Evolutionary conservation across 176 grass and related monocot species (phyloP).

Genomic region (Oryza glumipatula): DNA sequence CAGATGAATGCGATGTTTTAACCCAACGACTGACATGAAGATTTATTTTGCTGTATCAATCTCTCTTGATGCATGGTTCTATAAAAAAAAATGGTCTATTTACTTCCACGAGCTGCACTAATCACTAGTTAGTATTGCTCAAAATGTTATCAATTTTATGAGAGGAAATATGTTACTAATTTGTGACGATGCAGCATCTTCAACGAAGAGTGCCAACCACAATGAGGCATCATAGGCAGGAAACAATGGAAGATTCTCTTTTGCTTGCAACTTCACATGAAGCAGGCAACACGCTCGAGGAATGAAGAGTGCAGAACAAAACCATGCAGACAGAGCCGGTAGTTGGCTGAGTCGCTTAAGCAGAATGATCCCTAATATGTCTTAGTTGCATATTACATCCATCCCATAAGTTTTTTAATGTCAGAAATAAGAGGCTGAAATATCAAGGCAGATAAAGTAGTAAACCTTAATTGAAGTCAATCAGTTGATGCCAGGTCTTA

Average conservation of each 20-base stretch:
- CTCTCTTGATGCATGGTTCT: background rate
- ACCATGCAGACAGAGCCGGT: constrained; percentile 64
- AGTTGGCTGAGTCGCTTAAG: constrained; percentile 72
- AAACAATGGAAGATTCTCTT: constrained; percentile 39
- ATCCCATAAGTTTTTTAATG: constrained; percentile 43
- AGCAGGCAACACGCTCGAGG: constrained; percentile 49
- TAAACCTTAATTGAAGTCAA: constrained; percentile 93
- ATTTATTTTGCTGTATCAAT: constrained; percentile 28
- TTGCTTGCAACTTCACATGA: constrained; percentile 46
- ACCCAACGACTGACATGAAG: constrained; percentile 18
- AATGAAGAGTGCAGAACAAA: constrained; percentile 77
- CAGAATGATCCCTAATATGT: constrained; percentile 80
- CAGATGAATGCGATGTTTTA: constrained; percentile 37
- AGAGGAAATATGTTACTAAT: constrained; percentile 50
- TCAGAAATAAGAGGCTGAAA: constrained; percentile 43
- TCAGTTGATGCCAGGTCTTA: constrained; percentile 60
- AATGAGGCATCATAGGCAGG: constrained; percentile 41
- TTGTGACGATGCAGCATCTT: constrained; percentile 47
- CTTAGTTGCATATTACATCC: constrained; percentile 75
- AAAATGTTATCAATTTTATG: constrained; percentile 40
- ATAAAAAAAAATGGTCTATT: constrained; percentile 10
- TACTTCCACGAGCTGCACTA: constrained; percentile 35
- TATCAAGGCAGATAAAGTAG: constrained; percentile 67
- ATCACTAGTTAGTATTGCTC: constrained; percentile 32
- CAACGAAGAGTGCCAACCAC: constrained; percentile 30